These are phyloP conservation scores for Populus deltoides DNA, from an alignment of 345 rosid genomes.

Conservation along the genomic window DNA sequence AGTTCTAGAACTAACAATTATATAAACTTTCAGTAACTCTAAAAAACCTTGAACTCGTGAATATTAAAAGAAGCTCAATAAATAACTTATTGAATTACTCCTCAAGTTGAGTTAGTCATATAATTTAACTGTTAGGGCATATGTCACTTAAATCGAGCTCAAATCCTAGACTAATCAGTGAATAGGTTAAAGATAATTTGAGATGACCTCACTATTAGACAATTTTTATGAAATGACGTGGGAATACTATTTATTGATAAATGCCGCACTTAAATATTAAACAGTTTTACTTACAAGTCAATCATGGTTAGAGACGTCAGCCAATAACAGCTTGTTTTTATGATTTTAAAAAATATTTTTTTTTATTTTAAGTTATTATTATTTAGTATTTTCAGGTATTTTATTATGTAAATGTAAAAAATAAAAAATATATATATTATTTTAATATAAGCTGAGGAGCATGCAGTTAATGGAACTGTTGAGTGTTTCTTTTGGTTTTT, in stretches of 20 bases:
- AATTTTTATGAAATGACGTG: slow-evolving; percentile 3
- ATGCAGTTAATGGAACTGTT: neutral
- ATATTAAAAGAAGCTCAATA: too few relatives aligned
- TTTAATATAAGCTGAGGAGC: too few relatives aligned
- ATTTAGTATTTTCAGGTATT: too few relatives aligned
- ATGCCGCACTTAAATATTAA: neutral
- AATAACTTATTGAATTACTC: too few relatives aligned
- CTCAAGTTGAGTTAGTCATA: too few relatives aligned
- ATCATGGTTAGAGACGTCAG: neutral
- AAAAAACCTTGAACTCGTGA: too few relatives aligned
- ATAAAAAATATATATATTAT: too few relatives aligned
- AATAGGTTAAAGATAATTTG: neutral
- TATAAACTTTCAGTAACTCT: too few relatives aligned
- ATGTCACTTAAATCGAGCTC: slow-evolving; percentile 3
- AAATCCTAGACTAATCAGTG: neutral
- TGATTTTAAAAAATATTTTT: too few relatives aligned
- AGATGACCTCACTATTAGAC: neutral
- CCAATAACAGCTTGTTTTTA: neutral
- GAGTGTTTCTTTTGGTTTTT: neutral
- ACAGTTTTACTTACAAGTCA: slow-evolving; percentile 6
- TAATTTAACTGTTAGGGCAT: slow-evolving; percentile 14
- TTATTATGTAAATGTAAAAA: accelerated
- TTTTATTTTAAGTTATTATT: too few relatives aligned
- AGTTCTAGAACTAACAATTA: too few relatives aligned
- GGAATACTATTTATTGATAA: neutral